These are phyloP conservation scores for Chlorella sp. DNA, from an alignment of 139 green algal species.

Conservation along the genomic window DNA sequence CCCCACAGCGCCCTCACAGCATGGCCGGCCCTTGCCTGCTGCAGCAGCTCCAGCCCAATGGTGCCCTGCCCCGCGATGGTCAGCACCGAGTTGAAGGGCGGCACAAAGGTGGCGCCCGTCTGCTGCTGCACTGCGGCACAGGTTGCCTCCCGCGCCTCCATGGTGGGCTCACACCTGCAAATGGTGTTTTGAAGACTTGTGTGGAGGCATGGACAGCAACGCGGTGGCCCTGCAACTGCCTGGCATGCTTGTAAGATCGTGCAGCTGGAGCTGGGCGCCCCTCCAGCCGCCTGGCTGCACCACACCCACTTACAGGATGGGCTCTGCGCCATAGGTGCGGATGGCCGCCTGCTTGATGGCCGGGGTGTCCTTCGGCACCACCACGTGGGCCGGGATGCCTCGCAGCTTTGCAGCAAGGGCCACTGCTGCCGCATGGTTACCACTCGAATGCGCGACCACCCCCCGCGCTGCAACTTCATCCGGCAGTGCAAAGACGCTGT, in stretches of 20 bases:
- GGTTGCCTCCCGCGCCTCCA: constrained; percentile 66
- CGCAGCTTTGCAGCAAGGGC: constrained; percentile 63
- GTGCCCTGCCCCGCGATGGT: constrained; percentile 88
- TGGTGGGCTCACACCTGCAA: constrained; percentile 59
- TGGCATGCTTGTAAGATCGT: too few species aligned
- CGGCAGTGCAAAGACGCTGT: constrained; percentile 68
- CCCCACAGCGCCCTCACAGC: too few species aligned
- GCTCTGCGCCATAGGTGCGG: constrained; percentile 60
- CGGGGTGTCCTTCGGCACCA: constrained; percentile 76
- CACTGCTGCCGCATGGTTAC: constrained; percentile 79
- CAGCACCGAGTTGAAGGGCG: constrained; percentile 79
- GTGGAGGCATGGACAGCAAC: too few species aligned
- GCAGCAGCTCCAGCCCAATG: constrained; percentile 83
- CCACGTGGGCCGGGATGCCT: constrained; percentile 76
- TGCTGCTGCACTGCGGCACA: constrained; percentile 49
- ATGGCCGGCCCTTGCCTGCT: constrained; percentile 67
- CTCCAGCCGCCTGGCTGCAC: too few species aligned
- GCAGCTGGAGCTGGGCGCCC: too few species aligned
- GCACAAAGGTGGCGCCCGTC: constrained; percentile 76
- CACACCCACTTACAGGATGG: constrained; percentile 47
- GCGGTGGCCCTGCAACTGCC: too few species aligned
- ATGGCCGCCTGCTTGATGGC: constrained; percentile 76
- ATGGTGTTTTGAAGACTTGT: too few species aligned
- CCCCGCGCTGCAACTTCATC: constrained; percentile 52
- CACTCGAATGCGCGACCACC: constrained; percentile 77